Evolutionary conservation across 495 filamentous ascomycete genomes (phyloP).

Genomic region (Jackrogersella minutella): DNA sequence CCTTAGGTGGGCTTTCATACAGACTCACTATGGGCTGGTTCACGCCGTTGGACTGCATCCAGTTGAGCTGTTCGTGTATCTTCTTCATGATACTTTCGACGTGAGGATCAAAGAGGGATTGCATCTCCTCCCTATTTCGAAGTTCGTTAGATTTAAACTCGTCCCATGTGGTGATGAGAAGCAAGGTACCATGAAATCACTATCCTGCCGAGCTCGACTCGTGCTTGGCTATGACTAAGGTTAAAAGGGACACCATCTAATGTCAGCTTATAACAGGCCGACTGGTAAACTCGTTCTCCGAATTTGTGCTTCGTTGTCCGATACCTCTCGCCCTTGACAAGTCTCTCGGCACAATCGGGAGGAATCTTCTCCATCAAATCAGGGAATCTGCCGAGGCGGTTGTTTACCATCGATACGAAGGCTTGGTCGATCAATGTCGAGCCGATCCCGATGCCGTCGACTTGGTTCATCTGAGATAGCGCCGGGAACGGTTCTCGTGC

Average conservation of each 20-base stretch:
- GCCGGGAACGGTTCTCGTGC: constrained; percentile 40
- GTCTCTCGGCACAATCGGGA: constrained; percentile 36
- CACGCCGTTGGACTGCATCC: constrained; percentile 56
- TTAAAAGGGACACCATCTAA: constrained; percentile 48
- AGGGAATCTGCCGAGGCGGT: constrained; percentile 38
- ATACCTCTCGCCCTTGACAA: constrained; percentile 46
- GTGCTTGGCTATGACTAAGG: constrained; percentile 48
- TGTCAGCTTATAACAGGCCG: constrained; percentile 42
- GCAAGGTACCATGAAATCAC: constrained; percentile 40
- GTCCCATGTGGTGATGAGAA: neutral
- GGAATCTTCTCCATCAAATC: constrained; percentile 41
- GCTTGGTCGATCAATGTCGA: constrained; percentile 48
- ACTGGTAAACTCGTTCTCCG: constrained; percentile 47
- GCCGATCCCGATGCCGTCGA: constrained; percentile 51
- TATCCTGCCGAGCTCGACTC: constrained; percentile 52
- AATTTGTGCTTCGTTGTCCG: constrained; percentile 52
- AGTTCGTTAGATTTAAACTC: constrained; percentile 11
- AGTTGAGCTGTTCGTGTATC: constrained; percentile 63
- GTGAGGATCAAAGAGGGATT: constrained; percentile 64
- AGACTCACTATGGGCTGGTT: constrained; percentile 57
- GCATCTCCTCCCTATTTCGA: constrained; percentile 54
- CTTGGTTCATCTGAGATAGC: constrained; percentile 47
- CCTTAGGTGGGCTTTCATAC: neutral
- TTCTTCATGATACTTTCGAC: constrained; percentile 60
- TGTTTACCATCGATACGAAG: constrained; percentile 44